Percentiles rank a stretch among this genome's conserved stretches.
phyloP scores from a whole-genome alignment of 805 yeast genomes.

The Saccharomycopsis sp. region DNA sequence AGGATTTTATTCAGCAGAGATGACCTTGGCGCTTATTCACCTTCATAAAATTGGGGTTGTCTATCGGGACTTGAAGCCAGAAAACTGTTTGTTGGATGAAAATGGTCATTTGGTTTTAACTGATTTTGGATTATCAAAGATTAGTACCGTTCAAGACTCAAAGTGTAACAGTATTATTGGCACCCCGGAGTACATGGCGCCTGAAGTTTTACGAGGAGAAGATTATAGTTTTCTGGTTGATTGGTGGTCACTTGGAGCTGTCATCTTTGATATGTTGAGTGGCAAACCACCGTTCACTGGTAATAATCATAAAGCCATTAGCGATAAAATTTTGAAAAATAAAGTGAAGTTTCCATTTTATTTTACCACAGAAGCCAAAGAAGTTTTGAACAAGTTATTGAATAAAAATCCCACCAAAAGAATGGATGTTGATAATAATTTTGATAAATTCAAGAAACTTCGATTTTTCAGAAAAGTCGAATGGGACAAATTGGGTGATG shows the following conservation, averaged over 20 bases:
- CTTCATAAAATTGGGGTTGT: slow-evolving; percentile 76
- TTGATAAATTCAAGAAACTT: slow-evolving; percentile 52
- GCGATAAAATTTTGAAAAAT: slow-evolving; percentile 67
- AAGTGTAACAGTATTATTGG: slow-evolving; percentile 58
- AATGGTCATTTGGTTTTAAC: slow-evolving; percentile 78
- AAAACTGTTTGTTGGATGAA: slow-evolving; percentile 71
- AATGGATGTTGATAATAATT: slow-evolving; percentile 48
- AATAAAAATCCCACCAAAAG: slow-evolving; percentile 67
- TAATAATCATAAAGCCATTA: slow-evolving; percentile 62
- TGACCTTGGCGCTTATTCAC: slow-evolving; percentile 69
- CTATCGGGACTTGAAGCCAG: slow-evolving; percentile 85
- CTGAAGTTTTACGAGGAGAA: slow-evolving; percentile 75
- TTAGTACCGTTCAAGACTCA: slow-evolving; percentile 38
- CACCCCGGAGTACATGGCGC: slow-evolving; percentile 84
- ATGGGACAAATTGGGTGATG: slow-evolving; percentile 54
- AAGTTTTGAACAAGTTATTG: slow-evolving; percentile 55
- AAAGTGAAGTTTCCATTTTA: slow-evolving; percentile 67
- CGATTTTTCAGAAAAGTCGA: slow-evolving; percentile 70
- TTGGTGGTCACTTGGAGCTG: slow-evolving; percentile 90
- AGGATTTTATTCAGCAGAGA: slow-evolving; percentile 74
- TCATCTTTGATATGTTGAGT: slow-evolving; percentile 69
- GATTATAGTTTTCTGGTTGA: slow-evolving; percentile 76
- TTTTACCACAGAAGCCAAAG: slow-evolving; percentile 74
- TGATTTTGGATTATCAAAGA: slow-evolving; percentile 73
- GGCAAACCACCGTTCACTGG: slow-evolving; percentile 91